These are phyloP conservation scores for Bidens hawaiensis DNA, from an alignment of 140 eudicot species.

Conservation along the genomic window DNA sequence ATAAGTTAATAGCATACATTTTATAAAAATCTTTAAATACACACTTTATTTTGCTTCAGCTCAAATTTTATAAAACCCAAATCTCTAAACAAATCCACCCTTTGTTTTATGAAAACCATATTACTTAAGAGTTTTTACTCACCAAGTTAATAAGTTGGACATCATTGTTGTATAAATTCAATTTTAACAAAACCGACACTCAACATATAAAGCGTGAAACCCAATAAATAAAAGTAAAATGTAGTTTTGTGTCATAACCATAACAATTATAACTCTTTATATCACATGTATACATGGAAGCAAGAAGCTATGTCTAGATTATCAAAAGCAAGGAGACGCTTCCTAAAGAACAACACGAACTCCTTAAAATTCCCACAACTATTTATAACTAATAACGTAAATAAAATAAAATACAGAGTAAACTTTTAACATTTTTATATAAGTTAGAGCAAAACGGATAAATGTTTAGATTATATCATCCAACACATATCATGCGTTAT, in stretches of 20 bases:
- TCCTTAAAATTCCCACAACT: no score
- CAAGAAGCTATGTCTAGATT: no score
- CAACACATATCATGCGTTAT: not conserved
- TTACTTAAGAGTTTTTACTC: not conserved
- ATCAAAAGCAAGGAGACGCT: no score
- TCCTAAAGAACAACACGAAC: no score
- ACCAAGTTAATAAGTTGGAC: not conserved
- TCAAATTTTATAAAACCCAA: not conserved
- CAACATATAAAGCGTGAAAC: not conserved
- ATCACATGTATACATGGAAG: no score
- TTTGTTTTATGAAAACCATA: not conserved
- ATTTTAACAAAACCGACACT: not conserved
- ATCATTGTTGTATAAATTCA: not conserved
- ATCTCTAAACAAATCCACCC: no score
- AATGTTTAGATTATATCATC: not conserved
- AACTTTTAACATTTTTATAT: no score
- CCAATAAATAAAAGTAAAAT: not conserved
- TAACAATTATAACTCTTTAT: no score
- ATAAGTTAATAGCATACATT: no score
- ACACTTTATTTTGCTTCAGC: not conserved
- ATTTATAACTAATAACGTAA: no score
- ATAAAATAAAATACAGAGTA: no score
- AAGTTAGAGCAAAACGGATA: not conserved
- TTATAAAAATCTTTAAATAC: not conserved
- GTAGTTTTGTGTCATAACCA: no score